Percentiles rank a stretch among this genome's conserved stretches.
phyloP scores from a whole-genome alignment of 2,329 filamentous ascomycete species.

The Escovopsis sp. region DNA sequence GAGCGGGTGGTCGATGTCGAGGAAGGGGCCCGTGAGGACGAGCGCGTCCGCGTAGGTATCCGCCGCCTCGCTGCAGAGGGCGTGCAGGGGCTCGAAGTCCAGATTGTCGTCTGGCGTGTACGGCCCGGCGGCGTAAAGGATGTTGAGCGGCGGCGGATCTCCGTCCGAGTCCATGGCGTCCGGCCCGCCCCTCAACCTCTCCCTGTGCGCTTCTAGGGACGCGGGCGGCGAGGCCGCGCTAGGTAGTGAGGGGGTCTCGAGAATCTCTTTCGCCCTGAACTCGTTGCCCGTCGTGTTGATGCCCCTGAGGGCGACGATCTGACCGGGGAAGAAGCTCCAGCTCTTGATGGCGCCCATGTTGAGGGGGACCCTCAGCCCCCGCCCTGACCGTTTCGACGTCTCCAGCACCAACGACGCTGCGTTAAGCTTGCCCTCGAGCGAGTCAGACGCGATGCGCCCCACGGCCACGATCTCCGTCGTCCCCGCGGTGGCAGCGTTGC shows the following conservation, averaged over 20 bases:
- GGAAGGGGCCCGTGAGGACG: slow-evolving; percentile 72
- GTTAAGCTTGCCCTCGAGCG: slow-evolving; percentile 74
- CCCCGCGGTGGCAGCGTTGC: slow-evolving; percentile 72
- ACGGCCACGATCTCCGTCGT: slow-evolving; percentile 81
- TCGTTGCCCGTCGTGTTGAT: slow-evolving; percentile 75
- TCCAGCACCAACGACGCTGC: slow-evolving; percentile 75
- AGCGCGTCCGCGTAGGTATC: slow-evolving; percentile 64
- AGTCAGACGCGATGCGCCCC: slow-evolving; percentile 81
- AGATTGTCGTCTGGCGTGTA: slow-evolving; percentile 90
- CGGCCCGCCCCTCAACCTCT: slow-evolving; percentile 50
- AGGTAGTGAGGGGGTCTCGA: slow-evolving; percentile 60
- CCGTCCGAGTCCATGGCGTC: slow-evolving; percentile 43
- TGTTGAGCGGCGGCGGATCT: slow-evolving; percentile 50
- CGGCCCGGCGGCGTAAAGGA: slow-evolving; percentile 70
- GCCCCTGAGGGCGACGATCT: slow-evolving; percentile 77
- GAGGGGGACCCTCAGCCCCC: slow-evolving; percentile 66
- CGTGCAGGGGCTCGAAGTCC: slow-evolving; percentile 73
- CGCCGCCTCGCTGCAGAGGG: slow-evolving; percentile 63
- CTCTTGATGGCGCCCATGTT: slow-evolving; percentile 52
- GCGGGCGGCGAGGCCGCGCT: slow-evolving; percentile 55
- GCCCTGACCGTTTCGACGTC: slow-evolving; percentile 70
- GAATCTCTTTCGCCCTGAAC: slow-evolving; percentile 65
- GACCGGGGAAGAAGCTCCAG: slow-evolving; percentile 85
- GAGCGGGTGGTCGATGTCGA: slow-evolving; percentile 82
- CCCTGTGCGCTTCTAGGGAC: slow-evolving; percentile 52